These are phyloP conservation scores for Epichloe festucae DNA, from an alignment of 2,329 filamentous ascomycete genomes.

Conservation along the genomic window DNA sequence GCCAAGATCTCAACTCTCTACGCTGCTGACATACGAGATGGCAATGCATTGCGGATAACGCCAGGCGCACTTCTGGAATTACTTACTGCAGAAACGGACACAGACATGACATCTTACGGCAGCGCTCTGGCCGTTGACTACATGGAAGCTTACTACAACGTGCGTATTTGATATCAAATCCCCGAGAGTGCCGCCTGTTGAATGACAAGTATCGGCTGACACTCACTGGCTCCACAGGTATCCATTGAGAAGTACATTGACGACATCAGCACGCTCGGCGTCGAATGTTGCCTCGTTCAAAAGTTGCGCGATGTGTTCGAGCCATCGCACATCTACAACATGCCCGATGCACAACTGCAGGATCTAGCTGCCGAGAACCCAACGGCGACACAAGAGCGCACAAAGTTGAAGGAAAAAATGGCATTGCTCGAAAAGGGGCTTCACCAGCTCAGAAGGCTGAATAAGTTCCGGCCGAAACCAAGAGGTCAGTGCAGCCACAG, in stretches of 20 bases:
- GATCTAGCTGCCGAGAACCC: conserved; percentile 12
- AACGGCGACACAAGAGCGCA: background rate
- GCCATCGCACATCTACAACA: conserved; percentile 9
- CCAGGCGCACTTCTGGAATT: background rate
- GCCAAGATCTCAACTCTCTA: conserved; percentile 4
- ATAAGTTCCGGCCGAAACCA: background rate
- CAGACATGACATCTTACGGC: background rate
- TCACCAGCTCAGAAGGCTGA: background rate
- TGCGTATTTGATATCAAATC: conserved; percentile 4
- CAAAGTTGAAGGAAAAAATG: background rate
- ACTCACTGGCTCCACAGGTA: conserved; percentile 3
- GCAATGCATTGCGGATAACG: background rate
- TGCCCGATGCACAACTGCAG: conserved; percentile 9
- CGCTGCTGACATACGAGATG: background rate
- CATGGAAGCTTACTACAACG: conserved; percentile 29
- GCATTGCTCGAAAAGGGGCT: background rate
- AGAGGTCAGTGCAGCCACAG: background rate
- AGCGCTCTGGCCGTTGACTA: conserved; percentile 18
- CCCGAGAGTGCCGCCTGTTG: background rate
- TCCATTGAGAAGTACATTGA: conserved; percentile 10
- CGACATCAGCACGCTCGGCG: conserved; percentile 12
- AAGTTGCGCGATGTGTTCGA: conserved; percentile 10
- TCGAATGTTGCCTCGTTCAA: conserved; percentile 10
- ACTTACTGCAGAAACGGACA: background rate
- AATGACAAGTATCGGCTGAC: background rate